A percentile compares a stretch with the other conserved stretches of the same genome.
Conservation (phyloP, 2,329 filamentous ascomycete genomes). For the Hymenotorrendiella dingleyae region DNA sequence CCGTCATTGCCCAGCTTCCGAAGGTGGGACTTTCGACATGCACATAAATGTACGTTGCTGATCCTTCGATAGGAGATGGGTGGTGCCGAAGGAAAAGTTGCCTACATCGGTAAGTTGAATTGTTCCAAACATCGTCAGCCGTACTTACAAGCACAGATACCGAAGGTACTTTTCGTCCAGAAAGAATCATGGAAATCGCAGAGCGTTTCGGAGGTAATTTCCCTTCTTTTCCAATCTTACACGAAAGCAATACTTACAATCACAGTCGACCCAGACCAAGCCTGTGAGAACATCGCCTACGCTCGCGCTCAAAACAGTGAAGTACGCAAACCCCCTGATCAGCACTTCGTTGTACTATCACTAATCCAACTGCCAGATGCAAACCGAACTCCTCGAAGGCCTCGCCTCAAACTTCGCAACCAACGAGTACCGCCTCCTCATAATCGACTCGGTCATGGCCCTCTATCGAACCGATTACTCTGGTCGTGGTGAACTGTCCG, state of each 20-base stretch:
- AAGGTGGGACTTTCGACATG: slow-evolving; percentile 30
- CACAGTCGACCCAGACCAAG: slow-evolving; percentile 47
- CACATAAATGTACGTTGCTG: background rate
- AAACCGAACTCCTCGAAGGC: slow-evolving; percentile 54
- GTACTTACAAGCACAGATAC: slow-evolving; percentile 36
- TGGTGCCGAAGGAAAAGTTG: slow-evolving; percentile 62
- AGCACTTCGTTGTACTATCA: too few relatives aligned
- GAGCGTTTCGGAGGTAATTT: slow-evolving; percentile 51
- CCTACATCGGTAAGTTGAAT: slow-evolving; percentile 52
- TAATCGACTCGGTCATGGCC: slow-evolving; percentile 67
- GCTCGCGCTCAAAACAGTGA: slow-evolving; percentile 61
- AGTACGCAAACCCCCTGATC: slow-evolving; percentile 17
- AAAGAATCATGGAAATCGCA: slow-evolving; percentile 61
- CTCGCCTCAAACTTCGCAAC: slow-evolving; percentile 55
- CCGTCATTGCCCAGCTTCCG: slow-evolving; percentile 53
- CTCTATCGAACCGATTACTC: slow-evolving; percentile 62
- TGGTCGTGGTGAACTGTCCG: slow-evolving; percentile 61
- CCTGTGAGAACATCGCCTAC: slow-evolving; percentile 63
- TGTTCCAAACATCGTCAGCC: background rate
- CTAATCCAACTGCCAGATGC: slow-evolving; percentile 35
- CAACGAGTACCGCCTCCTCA: slow-evolving; percentile 59
- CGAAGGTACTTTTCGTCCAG: slow-evolving; percentile 61
- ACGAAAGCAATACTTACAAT: slow-evolving; percentile 8
- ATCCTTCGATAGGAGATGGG: slow-evolving; percentile 44
- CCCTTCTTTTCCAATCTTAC: background rate